Base-by-base conservation (phyloP, 768 basidiomycete species). In the Leucocoprinus sp. region DNA sequence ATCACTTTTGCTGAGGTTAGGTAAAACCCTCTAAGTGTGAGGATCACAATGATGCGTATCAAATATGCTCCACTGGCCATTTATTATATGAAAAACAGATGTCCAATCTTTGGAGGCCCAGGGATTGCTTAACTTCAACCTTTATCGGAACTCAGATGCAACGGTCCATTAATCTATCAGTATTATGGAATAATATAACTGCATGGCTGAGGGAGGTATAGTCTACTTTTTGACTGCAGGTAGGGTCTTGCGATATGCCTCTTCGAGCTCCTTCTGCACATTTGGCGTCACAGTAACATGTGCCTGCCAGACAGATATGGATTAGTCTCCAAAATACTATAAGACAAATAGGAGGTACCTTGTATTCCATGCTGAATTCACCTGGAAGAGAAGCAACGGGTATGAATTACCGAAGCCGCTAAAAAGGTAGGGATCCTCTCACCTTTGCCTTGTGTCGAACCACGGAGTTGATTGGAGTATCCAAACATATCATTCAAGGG, bases 401-500 rank as follows among this genome's bases (percentile, higher is more conserved):
- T 19, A 23, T 63, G 68, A 46, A 55, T 80, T 82, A 73, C 88
- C 88, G 59, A 80, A 82, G 54, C 22, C 19, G 15, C 9, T 27
- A 31, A n/a, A 5, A 22, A 8, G 2, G 55, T 81, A 52, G 82
- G 86, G 9, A 1, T 11, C n/a, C n/a, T 34, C 67, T 86, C 83
- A 55, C 92, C 93, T 70, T 99, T 98, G 57, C 95, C 96, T 66
- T 98, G 96, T 0, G 96, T 99, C 47, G 79, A 81, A 2, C 95
- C 95, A 48, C 95, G 80, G 36, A 98, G 71, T 55, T 91, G 86
- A 56, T 82, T 90, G 28, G 93, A 93, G 61, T 97, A 97, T 14
- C 91, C 89, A 59, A 99, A 99, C 95, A 98, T 98, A 55, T 98
- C 95, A 62, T 92, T 96, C 64, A 99, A 63, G 6, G 90, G 82